Evolutionary conservation across 2,329 filamentous ascomycete species (phyloP).

Genomic region (Eutypa lata): DNA sequence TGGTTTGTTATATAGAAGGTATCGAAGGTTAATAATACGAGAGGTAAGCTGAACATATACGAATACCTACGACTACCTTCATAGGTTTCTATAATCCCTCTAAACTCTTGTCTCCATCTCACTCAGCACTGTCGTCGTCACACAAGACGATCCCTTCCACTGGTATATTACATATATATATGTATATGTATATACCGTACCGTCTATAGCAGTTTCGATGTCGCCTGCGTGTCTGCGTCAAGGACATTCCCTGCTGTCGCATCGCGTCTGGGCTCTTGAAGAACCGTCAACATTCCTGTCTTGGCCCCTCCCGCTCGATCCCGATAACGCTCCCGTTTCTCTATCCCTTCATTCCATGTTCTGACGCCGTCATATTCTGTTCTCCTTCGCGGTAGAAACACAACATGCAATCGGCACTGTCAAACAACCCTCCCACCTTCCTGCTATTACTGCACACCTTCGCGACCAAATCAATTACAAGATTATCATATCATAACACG

Average conservation of each 20-base stretch:
- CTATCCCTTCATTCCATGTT: neutral
- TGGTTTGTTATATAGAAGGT: too few species aligned
- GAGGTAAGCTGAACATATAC: too few species aligned
- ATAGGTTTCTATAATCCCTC: too few species aligned
- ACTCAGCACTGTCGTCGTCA: neutral
- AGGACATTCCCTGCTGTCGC: constrained; percentile 15
- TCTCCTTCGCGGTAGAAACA: neutral
- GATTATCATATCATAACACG: neutral
- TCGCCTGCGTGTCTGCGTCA: constrained; percentile 18
- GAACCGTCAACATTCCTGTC: constrained; percentile 26
- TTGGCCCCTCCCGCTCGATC: constrained; percentile 12
- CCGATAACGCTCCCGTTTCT: neutral
- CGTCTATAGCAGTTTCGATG: neutral
- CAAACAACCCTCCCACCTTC: neutral
- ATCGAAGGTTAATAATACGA: too few species aligned
- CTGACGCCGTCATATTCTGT: neutral
- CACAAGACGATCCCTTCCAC: constrained; percentile 5
- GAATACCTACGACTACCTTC: too few species aligned
- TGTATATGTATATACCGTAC: neutral
- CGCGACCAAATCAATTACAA: neutral
- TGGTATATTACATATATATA: constrained; percentile 6
- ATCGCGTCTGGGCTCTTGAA: constrained; percentile 6
- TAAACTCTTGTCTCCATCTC: too few species aligned
- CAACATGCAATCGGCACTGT: neutral
- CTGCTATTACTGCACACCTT: neutral